Evolutionary conservation across 1,284 basidiomycete species (phyloP), one percentile per base, ranked within the genome.

Genomic region (Thelephora terrestris): DNA sequence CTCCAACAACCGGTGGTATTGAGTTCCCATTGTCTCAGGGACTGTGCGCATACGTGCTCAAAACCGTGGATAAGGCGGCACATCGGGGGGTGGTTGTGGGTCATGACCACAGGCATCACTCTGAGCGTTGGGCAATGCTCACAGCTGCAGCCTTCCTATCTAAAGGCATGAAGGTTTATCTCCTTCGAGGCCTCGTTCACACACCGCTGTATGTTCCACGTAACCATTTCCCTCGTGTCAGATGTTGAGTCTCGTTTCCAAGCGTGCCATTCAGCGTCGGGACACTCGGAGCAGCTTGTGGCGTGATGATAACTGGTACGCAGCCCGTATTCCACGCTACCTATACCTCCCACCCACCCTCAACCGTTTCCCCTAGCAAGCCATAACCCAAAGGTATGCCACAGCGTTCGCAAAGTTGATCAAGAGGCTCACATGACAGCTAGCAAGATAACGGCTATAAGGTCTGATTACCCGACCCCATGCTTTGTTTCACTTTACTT

Each of bases 391-490:
- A 90, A 88, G 76, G 85, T 83, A 57, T 44, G 55, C 48, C 17
- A 18, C 4, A 16, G 32, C 25, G 37, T 20, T 45, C 6, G 23
- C 20, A 4, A 40, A 7, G 34, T 27, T 43, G n/a, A 17, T 37
- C 23, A 16, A 45, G 35, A 45, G 32, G 12, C 40, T 23, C 14
- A 18, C 45, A 44, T 24, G 18, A 9, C 23, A 35, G 42, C 2
- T 47, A 86, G 85, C 65, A 85, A 60, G 90, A 92, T 57, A 92
- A 92, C 60, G 89, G 90, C 3, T 91, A 86, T 66, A 91, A 92
- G 67, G 85, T 80, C 10, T 25, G 4, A 9, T n/a, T 27, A 52
- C 12, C 21, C 25, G 47, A 14, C 37, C 27, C 35, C 14, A 7
- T 40, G 6, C 24, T 7, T 27, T 29, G 24, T 35, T 34, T 43